Base-by-base conservation (phyloP, 2,329 filamentous ascomycete genomes). In the Rhytidhysteron rufulum region DNA sequence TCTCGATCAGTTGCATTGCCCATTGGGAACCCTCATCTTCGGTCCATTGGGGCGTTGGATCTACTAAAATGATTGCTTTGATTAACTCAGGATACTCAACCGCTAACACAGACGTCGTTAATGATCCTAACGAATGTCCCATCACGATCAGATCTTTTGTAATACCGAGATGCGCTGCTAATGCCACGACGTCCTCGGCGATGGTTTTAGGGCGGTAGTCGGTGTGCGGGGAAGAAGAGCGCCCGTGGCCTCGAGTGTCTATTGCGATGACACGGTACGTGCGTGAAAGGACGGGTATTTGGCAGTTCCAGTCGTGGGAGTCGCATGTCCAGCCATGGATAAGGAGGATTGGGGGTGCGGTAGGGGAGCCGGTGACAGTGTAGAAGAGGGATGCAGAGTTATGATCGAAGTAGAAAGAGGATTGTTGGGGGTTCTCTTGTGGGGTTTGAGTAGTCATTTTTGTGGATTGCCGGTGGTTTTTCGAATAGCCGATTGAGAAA, bases 321-420 rank as follows among this genome's bases (percentile, higher is more conserved):
- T 50, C 45, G 42, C 51, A 53, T 40, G 68, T 15, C 79, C 75
- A 34, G 77, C 74, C 39, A 82, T 81, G 10, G 83, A 83, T 63
- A 16, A 56, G 42, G 15, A 56, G 32, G 20, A 52, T 24, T 10
- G 52, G 45, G 24, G 24, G 24, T 27, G 24, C 24, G 7, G 24
- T 27, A 7, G 7, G 7, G 13, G 24, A 13, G 13, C 24, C 24
- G 24, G 24, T 8, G 8, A 27, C 24, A 13, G 24, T 27, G 24
- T 27, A 27, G 24, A 27, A 27, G 24, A 27, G 13, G 7, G 7
- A 8, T 7, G 8, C 7, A 27, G 7, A 7, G 24, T 27, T 27
- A 13, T 27, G 24, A 13, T 7, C 24, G 24, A 27, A 27, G 24
- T n/a, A n/a, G n/a, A n/a, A n/a, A n/a, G n/a, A n/a, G n/a, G n/a